phyloP scores from a whole-genome alignment of 305 asterid genomes.

The Fraxinus paxiana region DNA sequence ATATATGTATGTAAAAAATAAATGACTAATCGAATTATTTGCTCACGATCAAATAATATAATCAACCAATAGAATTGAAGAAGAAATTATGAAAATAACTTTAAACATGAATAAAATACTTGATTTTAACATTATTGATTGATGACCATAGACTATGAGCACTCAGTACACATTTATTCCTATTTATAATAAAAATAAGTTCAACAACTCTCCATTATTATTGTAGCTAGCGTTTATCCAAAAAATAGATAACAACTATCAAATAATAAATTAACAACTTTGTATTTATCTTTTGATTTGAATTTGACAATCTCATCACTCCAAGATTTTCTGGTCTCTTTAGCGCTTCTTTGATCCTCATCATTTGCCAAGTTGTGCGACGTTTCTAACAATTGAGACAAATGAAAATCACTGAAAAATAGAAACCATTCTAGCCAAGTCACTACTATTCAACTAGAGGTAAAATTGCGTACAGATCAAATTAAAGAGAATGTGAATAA shows the following conservation, averaged over 20 bases:
- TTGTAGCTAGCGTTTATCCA: not conserved
- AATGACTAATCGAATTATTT: not conserved
- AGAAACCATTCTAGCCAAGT: not conserved
- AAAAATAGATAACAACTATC: too few species aligned
- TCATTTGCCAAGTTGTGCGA: too few species aligned
- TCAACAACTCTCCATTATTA: not conserved
- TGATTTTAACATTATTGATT: too few species aligned
- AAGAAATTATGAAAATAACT: not conserved
- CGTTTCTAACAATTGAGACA: not conserved
- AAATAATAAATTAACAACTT: too few species aligned
- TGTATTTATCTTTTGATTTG: too few species aligned
- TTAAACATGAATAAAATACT: too few species aligned
- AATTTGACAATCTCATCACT: too few species aligned
- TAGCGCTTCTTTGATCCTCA: too few species aligned
- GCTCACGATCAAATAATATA: not conserved
- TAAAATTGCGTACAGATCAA: not conserved
- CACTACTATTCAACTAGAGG: not conserved
- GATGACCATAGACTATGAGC: not conserved
- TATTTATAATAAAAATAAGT: not conserved
- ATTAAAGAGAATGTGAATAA: not conserved
- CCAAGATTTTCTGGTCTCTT: too few species aligned
- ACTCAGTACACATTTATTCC: too few species aligned
- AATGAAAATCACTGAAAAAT: not conserved
- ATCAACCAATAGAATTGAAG: not conserved
- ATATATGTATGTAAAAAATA: too few species aligned